Evolutionary conservation across 768 basidiomycete species (phyloP).

Genomic region (Cystofilobasidium macerans): DNA sequence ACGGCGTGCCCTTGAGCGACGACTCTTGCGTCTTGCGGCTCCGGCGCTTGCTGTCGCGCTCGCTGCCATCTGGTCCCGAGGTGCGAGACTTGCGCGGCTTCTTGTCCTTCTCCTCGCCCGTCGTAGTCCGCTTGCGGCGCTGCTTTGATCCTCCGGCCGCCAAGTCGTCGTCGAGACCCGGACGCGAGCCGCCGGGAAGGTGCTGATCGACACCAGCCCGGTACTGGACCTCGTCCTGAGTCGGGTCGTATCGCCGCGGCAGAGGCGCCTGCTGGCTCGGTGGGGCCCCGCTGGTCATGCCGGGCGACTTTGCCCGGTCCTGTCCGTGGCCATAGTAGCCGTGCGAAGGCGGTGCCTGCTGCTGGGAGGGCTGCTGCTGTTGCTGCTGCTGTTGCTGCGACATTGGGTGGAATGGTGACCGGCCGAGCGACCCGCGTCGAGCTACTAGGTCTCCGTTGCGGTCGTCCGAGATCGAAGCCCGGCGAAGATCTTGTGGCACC

Average conservation of each 20-base stretch:
- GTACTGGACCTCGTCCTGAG: background rate
- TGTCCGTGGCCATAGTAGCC: background rate
- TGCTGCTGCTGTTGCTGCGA: conserved; percentile 1
- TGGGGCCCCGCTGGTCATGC: too few relatives aligned
- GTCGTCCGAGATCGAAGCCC: conserved; percentile 19
- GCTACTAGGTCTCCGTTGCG: conserved; percentile 1
- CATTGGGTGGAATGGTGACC: background rate
- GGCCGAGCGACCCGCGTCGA: conserved; percentile 12
- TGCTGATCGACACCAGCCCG: background rate
- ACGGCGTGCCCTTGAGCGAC: background rate
- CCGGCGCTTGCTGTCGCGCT: background rate
- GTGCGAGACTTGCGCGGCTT: background rate
- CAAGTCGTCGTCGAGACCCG: background rate
- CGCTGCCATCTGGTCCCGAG: background rate
- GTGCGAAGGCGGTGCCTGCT: conserved; percentile 2
- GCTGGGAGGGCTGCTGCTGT: too few relatives aligned
- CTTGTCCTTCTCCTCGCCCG: conserved; percentile 8
- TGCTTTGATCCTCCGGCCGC: background rate
- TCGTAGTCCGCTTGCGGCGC: background rate
- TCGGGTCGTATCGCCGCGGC: conserved; percentile 6
- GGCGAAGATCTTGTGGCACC: background rate
- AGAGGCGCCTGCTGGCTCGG: too few relatives aligned
- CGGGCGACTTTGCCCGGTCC: background rate
- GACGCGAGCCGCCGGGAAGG: background rate
- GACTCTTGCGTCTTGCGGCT: background rate